Conservation (phyloP, 169 alveolate genomes). For the Plasmodium sp. region DNA sequence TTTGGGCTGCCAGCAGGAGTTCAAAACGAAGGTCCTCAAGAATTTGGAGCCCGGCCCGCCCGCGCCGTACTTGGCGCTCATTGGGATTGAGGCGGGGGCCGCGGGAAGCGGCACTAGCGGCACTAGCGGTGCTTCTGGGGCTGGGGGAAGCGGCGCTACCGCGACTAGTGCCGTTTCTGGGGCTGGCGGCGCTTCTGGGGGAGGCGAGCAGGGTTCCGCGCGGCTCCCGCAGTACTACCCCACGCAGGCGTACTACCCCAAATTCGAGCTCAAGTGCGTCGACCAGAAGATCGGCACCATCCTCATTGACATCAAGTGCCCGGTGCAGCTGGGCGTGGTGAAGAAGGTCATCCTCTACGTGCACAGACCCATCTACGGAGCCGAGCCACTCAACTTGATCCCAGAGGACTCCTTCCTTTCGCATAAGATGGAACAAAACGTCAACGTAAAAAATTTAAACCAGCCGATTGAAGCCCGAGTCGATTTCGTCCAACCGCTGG, state of each 20-base stretch:
- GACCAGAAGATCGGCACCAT: slow-evolving; percentile 81
- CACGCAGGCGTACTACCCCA: slow-evolving; percentile 68
- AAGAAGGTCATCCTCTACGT: slow-evolving; percentile 75
- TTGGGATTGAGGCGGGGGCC: slow-evolving; percentile 20
- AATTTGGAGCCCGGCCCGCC: slow-evolving; percentile 54
- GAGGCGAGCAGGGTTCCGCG: background rate
- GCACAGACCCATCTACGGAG: slow-evolving; percentile 82
- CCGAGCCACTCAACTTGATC: slow-evolving; percentile 79
- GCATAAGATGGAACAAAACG: slow-evolving; percentile 70
- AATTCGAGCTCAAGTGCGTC: slow-evolving; percentile 77
- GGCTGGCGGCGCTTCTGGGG: background rate
- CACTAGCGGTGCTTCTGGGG: background rate
- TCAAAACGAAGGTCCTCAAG: slow-evolving; percentile 54
- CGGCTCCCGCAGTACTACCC: slow-evolving; percentile 44
- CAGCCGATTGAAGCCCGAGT: slow-evolving; percentile 77
- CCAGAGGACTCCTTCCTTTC: slow-evolving; percentile 71
- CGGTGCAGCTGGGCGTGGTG: slow-evolving; percentile 75
- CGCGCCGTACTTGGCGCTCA: slow-evolving; percentile 58
- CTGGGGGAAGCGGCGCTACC: no score
- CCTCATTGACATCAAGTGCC: slow-evolving; percentile 72
- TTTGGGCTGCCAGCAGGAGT: slow-evolving; percentile 75
- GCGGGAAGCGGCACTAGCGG: background rate
- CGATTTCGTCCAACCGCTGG: slow-evolving; percentile 81
- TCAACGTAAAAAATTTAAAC: slow-evolving; percentile 66
- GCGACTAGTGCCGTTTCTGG: background rate